Base-by-base conservation (phyloP, 306 rosid genomes). In the Quercus robur region DNA sequence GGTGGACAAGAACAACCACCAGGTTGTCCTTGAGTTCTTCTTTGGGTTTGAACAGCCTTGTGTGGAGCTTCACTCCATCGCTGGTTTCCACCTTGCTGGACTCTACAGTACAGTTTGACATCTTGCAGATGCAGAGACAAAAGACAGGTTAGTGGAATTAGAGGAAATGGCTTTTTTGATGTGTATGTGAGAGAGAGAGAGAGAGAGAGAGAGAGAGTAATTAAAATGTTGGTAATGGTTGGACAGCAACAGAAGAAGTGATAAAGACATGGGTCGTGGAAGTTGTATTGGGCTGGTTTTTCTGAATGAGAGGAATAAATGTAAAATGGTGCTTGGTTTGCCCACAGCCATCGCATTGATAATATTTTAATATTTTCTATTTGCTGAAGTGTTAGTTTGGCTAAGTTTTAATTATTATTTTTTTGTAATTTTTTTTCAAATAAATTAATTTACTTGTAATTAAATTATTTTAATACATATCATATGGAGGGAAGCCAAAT, bases 1-100 rank as follows among this genome's bases (percentile, higher is more conserved):
- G 99, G 75, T 96, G 99, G 15, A 96, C 97, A 61, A 96, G 85
- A 83, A 91, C 91, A 31, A 90, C 85, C n/a, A 23, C 99, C 20
- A 86, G 76, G 58, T 75, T 67, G 12, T 12, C 78, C 12, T 49
- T 74, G 51, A 28, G 64, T 19, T 78, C 90, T 49, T 51, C 88
- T 26, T 9, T 70, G 38, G 97, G 89, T 58, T 87, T 90, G 91
- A 93, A 96, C 44, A 93, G 66, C 82, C 90, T 80, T 14, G 94
- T 68, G 57, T 84, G 81, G 73, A 96, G 93, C 86, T 96, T 91
- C 63, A 84, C 92, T 38, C 96, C 97, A 38, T 90, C 94, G 68
- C 75, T 86, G 68, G 80, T 71, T 44, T 93, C 96, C 26, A 90
- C 98, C 20, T 83, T 82, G 71, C 77, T 82, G 1, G 94, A 86